phyloP scores from a whole-genome alignment of 352 stramenopile genomes.

The Ochromonadaceae sp. region DNA sequence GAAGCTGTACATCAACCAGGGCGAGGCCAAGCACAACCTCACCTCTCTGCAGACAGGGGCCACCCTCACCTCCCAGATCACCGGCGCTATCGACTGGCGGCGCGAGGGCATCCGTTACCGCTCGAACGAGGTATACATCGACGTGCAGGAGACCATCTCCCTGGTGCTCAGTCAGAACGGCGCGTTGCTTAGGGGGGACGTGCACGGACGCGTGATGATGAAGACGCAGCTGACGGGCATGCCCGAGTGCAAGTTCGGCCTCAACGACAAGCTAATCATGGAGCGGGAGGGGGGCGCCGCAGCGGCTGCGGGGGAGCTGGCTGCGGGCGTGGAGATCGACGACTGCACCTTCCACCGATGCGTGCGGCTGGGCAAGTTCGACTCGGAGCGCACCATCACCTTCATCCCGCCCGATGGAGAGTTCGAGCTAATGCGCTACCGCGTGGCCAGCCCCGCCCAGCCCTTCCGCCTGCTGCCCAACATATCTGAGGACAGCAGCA shows the following conservation, averaged over 20 bases:
- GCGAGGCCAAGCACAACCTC: slow-evolving; percentile 43
- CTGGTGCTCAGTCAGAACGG: slow-evolving; percentile 78
- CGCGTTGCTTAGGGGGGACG: slow-evolving; percentile 81
- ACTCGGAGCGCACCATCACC: slow-evolving; percentile 88
- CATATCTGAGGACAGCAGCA: not conserved
- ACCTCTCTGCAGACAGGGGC: slow-evolving; percentile 33
- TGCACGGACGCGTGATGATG: slow-evolving; percentile 88
- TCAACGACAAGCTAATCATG: slow-evolving; percentile 98
- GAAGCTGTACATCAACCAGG: slow-evolving; percentile 95
- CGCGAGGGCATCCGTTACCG: slow-evolving; percentile 92
- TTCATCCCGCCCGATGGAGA: slow-evolving; percentile 96
- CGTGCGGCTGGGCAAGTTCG: slow-evolving; percentile 65
- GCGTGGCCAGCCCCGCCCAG: slow-evolving; percentile 33
- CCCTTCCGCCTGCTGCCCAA: slow-evolving; percentile 49
- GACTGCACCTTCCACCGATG: slow-evolving; percentile 93
- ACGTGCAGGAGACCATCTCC: slow-evolving; percentile 93
- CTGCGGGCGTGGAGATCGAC: slow-evolving; percentile 70
- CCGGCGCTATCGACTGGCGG: slow-evolving; percentile 65
- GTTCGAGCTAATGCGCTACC: slow-evolving; percentile 92
- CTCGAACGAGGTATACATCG: slow-evolving; percentile 93
- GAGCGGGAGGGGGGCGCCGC: slow-evolving; percentile 57
- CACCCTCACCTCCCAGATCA: slow-evolving; percentile 80
- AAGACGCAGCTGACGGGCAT: slow-evolving; percentile 93
- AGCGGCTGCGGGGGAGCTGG: slow-evolving; percentile 18
- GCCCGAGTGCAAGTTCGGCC: slow-evolving; percentile 95